Evolutionary conservation across 2,329 filamentous ascomycete genomes (phyloP), one percentile per base, ranked within the genome.

Genomic region (Trichoderma guizhouense): DNA sequence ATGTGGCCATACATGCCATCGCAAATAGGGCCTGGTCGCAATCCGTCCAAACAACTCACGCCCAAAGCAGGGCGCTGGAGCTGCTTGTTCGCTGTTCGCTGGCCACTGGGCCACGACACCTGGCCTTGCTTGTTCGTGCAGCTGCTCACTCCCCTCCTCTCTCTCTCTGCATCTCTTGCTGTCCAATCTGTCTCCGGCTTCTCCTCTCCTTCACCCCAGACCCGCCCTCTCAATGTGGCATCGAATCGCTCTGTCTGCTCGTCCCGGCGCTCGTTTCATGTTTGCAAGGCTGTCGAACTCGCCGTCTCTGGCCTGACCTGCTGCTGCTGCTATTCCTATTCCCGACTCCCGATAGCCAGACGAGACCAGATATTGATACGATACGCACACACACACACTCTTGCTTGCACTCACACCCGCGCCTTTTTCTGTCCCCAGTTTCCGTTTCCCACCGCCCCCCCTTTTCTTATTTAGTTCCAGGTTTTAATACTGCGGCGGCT

Each of bases 181-280:
- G 66, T 61, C 26, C 36, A 24, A 51, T 60, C 66, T 51, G 11
- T 34, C 70, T 47, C 71, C 69, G 11, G 55, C 55, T 11, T 58
- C 71, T 75, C 72, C 36, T 32, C 65, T 60, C 64, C 66, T 51
- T 55, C 47, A 43, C 51, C 65, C 66, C 66, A 60, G 71, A 72
- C 71, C 61, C 71, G 71, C 58, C 64, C 53, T 66, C 65, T 67
- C 74, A 75, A 82, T 82, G 80, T 78, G 76, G 79, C 75, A 77
- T 77, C 76, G 72, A 76, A 73, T 57, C 74, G 74, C 70, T 66
- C 55, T 75, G 73, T 65, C 74, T 71, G 61, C 53, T 69, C 71
- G 53, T 53, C 62, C 73, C 47, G 75, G 73, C 76, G 72, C 74
- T 78, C 73, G 71, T 76, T 77, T 76, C 74, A 73, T 75, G 72